Evolutionary conservation across 2,329 filamentous ascomycete genomes (phyloP), one percentile per base, ranked within the genome.

Genomic region (Leptographium galeiforme): DNA sequence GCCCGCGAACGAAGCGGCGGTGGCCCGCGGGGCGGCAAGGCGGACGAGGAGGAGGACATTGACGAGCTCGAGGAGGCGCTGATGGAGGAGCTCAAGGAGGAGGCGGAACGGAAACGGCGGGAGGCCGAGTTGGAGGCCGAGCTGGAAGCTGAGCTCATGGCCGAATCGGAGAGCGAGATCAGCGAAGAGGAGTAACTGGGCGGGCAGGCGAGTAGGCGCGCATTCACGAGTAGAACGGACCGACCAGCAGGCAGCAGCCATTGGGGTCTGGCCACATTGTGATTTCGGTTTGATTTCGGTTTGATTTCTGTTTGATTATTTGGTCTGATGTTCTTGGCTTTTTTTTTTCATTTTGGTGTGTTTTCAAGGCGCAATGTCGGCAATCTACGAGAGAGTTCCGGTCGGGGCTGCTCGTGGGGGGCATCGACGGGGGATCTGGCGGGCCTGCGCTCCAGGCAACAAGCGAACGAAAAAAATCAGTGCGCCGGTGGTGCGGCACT

Each of bases 101-200:
- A 57, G 16, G 55, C 56, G 30, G 36, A 14, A n/a, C 18, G 18
- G n/a, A 45, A 48, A 39, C 19, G 39, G 33, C 13, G 30, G 25
- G 77, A 77, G 55, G 76, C 53, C 11, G 56, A 57, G 33, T 64
- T 82, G 43, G 77, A 77, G 52, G 76, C 74, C 25, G 77, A 81
- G 59, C 69, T 83, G 63, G 77, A 78, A 59, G 76, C 76, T 8
- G 74, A 73, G 41, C 68, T 78, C 39, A 68, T 59, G 51, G 59
- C 71, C 39, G 78, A 80, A 18, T 67, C 72, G 51, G 80, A 84
- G 64, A 84, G 80, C 58, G 79, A 82, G 59, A 79, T 84, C 52
- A 84, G 81, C 58, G 81, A 84, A 63, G 81, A 84, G 63, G 81
- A 84, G 62, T 84, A 67, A 58, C 25, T 16, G 12, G 19, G 48